Evolutionary conservation across 306 rosid genomes (phyloP), one percentile per base, ranked within the genome.

Genomic region (Acacia confusa): DNA sequence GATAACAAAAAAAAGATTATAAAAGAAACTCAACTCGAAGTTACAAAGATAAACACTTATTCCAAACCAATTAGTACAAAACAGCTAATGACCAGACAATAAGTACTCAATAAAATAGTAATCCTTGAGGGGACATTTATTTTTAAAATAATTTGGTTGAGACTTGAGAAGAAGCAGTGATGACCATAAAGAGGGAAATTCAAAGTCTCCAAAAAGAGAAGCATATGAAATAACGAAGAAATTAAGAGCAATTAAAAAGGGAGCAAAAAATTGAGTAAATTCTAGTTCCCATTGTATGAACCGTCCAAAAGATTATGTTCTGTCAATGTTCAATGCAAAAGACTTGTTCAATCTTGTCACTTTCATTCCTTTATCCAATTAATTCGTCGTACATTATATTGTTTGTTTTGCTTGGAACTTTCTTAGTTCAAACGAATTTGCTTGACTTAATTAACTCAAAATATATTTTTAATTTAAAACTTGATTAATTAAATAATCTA

Each of bases 321-420:
- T n/a, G 57, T 82, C 79, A 81, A 78, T 44, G 28, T 84, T 84
- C 86, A 81, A 84, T 48, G 20, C 6, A 11, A 84, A 88, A 75
- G 72, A 36, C 45, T n/a, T 53, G 76, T 81, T 77, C 85, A 82
- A 75, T 58, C 12, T 41, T 19, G 25, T 41, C 52, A 43, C 12
- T 72, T 12, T 65, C 38, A 22, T 30, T 25, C 19, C 6, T 38
- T 41, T 36, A 36, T 79, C 50, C 19, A 44, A 65, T 9, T 38
- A 63, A 32, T 72, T 9, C 63, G 76, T n/a, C 12, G 15, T 50
- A 55, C 4, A 38, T 25, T 53, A 50, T 16, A 3, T 4, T 47
- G 19, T 47, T 15, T 14, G 53, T 47, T 47, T 45, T 47, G 48
- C 12, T 44, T 44, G 48, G 48, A 44, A 10, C 48, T 47, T 13